Base-by-base conservation (phyloP, 805 yeast species). In the Nakazawaea molendinolei region DNA sequence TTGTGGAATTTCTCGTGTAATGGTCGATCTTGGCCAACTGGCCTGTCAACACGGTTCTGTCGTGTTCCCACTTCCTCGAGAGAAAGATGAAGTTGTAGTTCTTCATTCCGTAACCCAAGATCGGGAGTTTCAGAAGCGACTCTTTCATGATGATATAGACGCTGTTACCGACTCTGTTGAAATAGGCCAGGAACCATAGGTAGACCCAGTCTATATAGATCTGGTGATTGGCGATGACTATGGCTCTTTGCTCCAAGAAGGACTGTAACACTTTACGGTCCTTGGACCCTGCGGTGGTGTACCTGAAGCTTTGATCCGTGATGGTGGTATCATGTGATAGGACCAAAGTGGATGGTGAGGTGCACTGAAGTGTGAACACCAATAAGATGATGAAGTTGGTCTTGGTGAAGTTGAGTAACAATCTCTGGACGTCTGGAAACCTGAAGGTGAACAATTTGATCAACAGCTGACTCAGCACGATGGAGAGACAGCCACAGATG, bases 161-260 rank as follows among this genome's bases (percentile, higher is more conserved):
- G 32, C 73, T 67, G 25, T 81, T 82, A 7, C 79, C 74, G 29
- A 79, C 56, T n/a, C 67, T 56, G 9, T 86, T 73, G 5, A 87
- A 69, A 53, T 85, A 82, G 0, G 84, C 65, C 15, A 84, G 42
- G 75, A 85, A 90, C 98, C 98, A 90, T 38, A 86, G 47, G 48
- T 74, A 87, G 8, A 83, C 67, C 98, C 98, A 90, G 55, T 90
- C 98, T 3, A 90, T 77, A 55, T 90, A 90, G 17, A 90, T 80
- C 60, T 89, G 97, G 57, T 90, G 97, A 53, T 90, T 90, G n/a
- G 92, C 75, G 23, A 89, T 79, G 31, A 81, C 54, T 2, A 90
- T 48, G 10, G 64, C 63, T 12, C 43, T 43, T 13, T 45, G 41
- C 26, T 53, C 55, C 5, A 59, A 41, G 4, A 38, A 44, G 24